phyloP scores from a whole-genome alignment of 164 flowering plant genomes.

The Magnolia sinica region DNA sequence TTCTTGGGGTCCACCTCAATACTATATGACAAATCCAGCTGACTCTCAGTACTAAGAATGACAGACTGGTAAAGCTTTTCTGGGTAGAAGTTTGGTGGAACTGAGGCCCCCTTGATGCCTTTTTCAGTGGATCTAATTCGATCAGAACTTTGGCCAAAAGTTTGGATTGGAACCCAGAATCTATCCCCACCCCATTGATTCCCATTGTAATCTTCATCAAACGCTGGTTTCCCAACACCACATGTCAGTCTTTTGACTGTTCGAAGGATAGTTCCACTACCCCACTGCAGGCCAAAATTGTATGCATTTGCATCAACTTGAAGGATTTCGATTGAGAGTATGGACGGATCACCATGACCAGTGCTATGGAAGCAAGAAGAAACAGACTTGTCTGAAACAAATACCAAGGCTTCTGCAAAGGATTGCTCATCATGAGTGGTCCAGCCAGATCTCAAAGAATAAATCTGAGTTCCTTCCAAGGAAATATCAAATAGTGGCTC shows the following conservation, averaged over 20 bases:
- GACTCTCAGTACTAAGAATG: conserved; percentile 56
- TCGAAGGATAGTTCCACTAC: conserved; percentile 62
- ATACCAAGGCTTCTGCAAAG: conserved; percentile 72
- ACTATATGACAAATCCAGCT: conserved; percentile 58
- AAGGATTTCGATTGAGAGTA: conserved; percentile 83
- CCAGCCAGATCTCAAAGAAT: conserved; percentile 82
- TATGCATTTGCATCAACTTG: conserved; percentile 80
- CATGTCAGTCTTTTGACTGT: conserved; percentile 63
- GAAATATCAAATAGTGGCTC: conserved; percentile 94
- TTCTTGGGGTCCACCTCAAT: conserved; percentile 86
- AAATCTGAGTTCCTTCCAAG: conserved; percentile 74
- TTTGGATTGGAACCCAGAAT: conserved; percentile 56
- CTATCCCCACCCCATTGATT: conserved; percentile 94
- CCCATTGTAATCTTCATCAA: conserved; percentile 73
- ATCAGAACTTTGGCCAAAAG: conserved; percentile 60
- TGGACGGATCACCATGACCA: conserved; percentile 96
- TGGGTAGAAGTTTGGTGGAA: conserved; percentile 83
- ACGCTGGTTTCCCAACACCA: conserved; percentile 53
- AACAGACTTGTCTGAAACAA: conserved; percentile 64
- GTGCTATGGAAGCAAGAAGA: conserved; percentile 92
- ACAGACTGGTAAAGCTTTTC: conserved; percentile 72
- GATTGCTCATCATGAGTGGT: conserved; percentile 57
- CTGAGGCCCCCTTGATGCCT: conserved; percentile 49
- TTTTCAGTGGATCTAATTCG: conserved; percentile 30
- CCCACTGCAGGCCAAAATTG: conserved; percentile 53